Evolutionary conservation across 73 alveolate species (phyloP), one percentile per base, ranked within the genome.

Genomic region (Stentor roeselii): DNA sequence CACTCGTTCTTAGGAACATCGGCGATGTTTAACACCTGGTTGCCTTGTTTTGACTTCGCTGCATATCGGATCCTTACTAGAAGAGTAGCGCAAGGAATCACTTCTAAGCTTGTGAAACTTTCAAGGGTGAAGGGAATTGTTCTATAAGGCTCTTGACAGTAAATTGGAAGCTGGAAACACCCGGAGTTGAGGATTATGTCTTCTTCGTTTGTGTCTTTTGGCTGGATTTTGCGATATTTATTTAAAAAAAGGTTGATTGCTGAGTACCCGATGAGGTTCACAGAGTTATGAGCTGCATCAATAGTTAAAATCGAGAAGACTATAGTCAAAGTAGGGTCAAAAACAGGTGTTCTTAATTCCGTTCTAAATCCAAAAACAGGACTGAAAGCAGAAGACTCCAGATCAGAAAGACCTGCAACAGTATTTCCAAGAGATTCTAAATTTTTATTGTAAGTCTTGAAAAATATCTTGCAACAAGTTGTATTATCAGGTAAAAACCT

Each of bases 401-500:
- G 75, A 67, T 94, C 97, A 39, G 98, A 95, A 3, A 93, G 67
- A 0, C 93, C 93, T 0, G 92, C 94, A 30, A 91, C 95, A 1
- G 96, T 77, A 14, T 89, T 90, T 36, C 83, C 89, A 3, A 94
- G 59, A 40, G 82, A 75, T 50, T 88, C 90, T 37, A 86, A 83
- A 78, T 94, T 93, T 50, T 86, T 82, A 34, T 88, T 91, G 59
- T 82, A 87, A 6, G 94, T 88, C 60, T 86, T 27, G 42, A 94
- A 39, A 14, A 83, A 60, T 34, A 88, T 67, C 82, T 92, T 94
- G 35, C 96, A 78, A 3, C 90, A 91, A 3, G 97, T 92, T 3
- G 87, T 93, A 88, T 94, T 94, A 75, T 94, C 98, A 36, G 98
- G 98, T 30, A 92, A 83, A 67, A 92, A 94, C 60, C 98, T 82